Evolutionary conservation across 2,329 filamentous ascomycete genomes (phyloP), one percentile per base, ranked within the genome.

Genomic region (Beauveria varroae): DNA sequence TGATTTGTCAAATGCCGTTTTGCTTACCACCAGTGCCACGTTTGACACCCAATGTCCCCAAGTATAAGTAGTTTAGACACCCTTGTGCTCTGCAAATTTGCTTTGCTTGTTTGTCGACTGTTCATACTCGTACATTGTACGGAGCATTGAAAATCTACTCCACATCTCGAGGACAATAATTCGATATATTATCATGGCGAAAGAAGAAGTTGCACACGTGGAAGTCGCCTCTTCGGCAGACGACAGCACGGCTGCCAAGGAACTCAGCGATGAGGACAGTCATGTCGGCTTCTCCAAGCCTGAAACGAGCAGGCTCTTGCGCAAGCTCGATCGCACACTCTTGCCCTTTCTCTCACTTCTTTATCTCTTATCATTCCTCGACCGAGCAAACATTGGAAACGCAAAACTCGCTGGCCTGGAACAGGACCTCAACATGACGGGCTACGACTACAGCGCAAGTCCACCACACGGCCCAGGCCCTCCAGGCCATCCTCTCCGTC

Each of bases 291-390:
- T 67, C 24, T 71, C 72, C 61, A 55, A 57, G 34, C 66, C 67
- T 28, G 73, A 73, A 5, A 81, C 78, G 9, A 80, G 77, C 63
- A 75, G 71, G 60, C 73, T 83, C 0, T 65, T 83, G 61, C 71
- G 78, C 65, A 79, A 79, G 70, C 69, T 81, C 57, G 77, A 83
- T 68, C 75, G 78, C 74, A 73, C 76, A 65, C 74, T 85, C 22
- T 79, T 85, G 34, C 82, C 82, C 0, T 79, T 83, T 69, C 78
- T 86, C 64, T 79, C 82, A 4, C 68, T 86, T 0, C 77, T 87
- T 20, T 86, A 86, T 64, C 72, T 86, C 2, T 79, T 81, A 14
- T 81, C 79, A 57, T 84, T 84, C 70, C 69, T 75, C 20, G 73
- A 75, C 58, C 69, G 71, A 41, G 68, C 73, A 62, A 75, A 75